A percentile compares a stretch with the other conserved stretches of the same genome.
Conservation (phyloP, 2,329 filamentous ascomycete species). For the Talaromyces islandicus region DNA sequence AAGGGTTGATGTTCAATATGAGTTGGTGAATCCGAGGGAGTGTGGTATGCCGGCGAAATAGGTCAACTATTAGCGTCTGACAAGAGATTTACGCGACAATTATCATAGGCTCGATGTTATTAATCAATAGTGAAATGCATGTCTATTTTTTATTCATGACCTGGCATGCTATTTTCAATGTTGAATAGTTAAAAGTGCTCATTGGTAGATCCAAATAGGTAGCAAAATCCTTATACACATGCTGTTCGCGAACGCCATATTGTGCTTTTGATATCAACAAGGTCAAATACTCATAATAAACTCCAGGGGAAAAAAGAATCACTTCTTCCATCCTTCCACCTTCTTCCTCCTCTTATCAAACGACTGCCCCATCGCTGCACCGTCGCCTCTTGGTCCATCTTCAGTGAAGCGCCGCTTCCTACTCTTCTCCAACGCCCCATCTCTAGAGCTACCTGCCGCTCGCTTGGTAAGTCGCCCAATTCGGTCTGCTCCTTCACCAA, state of each 20-base stretch:
- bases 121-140: not conserved
- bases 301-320: not conserved
- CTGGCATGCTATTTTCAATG: too few species aligned
- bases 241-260: not conserved
- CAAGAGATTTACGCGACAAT: too few species aligned
- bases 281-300: not conserved
- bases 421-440: conserved; percentile 68
- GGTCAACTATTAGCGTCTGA: too few species aligned
- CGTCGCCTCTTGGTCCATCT: conserved; percentile 64
- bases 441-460: conserved; percentile 48
- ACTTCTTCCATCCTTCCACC: conserved; percentile 29
- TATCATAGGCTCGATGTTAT: not conserved
- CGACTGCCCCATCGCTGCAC: conserved; percentile 61
- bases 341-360: conserved; percentile 42
- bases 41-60: conserved; percentile 6
- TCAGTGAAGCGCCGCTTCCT: conserved; percentile 69
- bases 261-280: not conserved
- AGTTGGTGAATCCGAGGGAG: conserved; percentile 2
- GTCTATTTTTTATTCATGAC: not conserved
- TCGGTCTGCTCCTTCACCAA: conserved; percentile 79
- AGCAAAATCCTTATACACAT: not conserved
- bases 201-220: not conserved
- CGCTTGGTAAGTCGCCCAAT: conserved; percentile 76
- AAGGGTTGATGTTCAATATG: conserved; percentile 6
- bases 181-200: not conserved